Evolutionary conservation across 2,329 filamentous ascomycete species (phyloP), one percentile per base, ranked within the genome.

Genomic region (Alternaria rosae): DNA sequence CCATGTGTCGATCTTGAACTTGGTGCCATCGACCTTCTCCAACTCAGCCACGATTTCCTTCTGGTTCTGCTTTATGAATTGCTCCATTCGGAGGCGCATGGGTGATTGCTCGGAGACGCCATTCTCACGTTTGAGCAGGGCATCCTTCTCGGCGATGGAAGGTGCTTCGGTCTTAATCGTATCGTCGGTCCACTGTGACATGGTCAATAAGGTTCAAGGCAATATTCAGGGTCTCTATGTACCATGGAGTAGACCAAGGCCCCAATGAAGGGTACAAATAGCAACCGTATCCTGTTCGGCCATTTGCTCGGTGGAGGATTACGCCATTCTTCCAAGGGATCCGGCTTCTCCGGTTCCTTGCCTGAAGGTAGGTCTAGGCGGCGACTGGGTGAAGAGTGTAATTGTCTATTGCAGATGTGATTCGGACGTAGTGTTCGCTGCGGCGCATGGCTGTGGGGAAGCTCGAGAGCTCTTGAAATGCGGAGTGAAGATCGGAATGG

Each of bases 1-100:
- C 95, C 95, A 99, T 68, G 91, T 90, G 82, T 99, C 95, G 62
- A 89, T 84, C 62, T 87, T 87, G 83, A 99, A 99, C 69, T 88
- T 86, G 67, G 87, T 88, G 60, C 93, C 94, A 76, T 98, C 95
- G 44, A 98, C 85, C 71, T 89, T 86, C 78, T 96, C 91, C 21
- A 99, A 87, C 59, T 91, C 93, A 58, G 87, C 84, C 26, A 98
- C 91, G 61, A 99, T 99, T 65, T 91, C 87, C 72, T 92, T 87
- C 77, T 99, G 95, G 74, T 98, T 92, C 71, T 93, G 88, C 79
- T 95, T 95, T 80, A 98, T 96, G 78, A 98, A 92, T 73, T 92
- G 89, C 82, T 99, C 95, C 95, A 99, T 98, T 66, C 94, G 92
- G 60, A 99, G 86, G 57, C 95, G 93, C 94, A 99, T 98, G 2